Conservation (phyloP, 73 alveolate species). For the Symbiodinium pilosum region DNA sequence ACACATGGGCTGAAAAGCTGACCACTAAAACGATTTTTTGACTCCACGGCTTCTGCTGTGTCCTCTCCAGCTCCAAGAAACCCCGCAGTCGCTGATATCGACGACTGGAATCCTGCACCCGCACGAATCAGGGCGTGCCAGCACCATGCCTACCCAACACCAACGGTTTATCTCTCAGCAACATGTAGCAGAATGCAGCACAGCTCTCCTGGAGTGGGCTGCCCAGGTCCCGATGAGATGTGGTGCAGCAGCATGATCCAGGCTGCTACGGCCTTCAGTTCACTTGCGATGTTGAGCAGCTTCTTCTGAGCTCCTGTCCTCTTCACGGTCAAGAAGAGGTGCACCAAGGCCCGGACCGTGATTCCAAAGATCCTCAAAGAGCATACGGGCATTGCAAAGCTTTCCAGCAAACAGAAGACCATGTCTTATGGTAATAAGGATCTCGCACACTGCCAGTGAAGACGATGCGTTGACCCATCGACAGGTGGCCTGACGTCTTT, state of each 20-base stretch:
- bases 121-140: too few species aligned
- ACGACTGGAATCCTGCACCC: background rate
- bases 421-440: background rate
- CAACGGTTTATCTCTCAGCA: background rate
- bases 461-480: background rate
- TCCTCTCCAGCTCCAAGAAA: too few species aligned
- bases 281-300: background rate
- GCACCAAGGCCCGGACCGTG: background rate
- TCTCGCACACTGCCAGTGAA: background rate
- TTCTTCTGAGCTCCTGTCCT: too few species aligned
- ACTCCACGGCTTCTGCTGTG: too few species aligned
- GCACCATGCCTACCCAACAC: background rate
- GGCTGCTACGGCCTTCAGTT: background rate
- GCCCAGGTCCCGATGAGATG: background rate
- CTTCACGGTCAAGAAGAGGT: too few species aligned
- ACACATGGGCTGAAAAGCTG: too few species aligned
- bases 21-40: too few species aligned
- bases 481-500: background rate
- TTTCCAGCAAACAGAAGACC: background rate
- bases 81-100: too few species aligned
- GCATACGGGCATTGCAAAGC: too few species aligned
- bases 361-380: background rate
- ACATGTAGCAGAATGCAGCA: too few species aligned
- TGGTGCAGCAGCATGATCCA: slow-evolving; percentile 12
- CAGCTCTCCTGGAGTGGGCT: background rate